Evolutionary conservation across 2,329 filamentous ascomycete species (phyloP).

Genomic region (Pseudogymnoascus sp.): DNA sequence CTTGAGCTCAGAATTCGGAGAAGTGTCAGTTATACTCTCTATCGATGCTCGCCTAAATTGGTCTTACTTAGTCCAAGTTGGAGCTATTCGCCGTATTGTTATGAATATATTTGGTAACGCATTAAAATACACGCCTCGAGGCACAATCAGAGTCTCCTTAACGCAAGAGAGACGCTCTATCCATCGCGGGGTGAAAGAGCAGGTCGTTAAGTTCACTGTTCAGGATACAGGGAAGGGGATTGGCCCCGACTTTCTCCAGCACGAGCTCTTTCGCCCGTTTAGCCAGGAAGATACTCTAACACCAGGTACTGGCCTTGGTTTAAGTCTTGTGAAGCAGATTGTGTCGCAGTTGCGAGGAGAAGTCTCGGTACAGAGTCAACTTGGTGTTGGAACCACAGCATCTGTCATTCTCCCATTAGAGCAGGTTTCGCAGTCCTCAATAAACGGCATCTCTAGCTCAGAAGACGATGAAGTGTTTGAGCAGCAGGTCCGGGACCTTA

Average conservation of each 20-base stretch:
- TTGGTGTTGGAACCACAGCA: constrained; percentile 48
- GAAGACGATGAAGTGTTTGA: neutral
- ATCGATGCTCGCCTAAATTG: constrained; percentile 30
- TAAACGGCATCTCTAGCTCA: neutral
- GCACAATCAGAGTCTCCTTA: constrained; percentile 38
- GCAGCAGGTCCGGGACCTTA: neutral
- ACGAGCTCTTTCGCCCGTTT: constrained; percentile 55
- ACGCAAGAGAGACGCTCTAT: neutral
- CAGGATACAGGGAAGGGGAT: constrained; percentile 67
- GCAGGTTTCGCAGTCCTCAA: neutral
- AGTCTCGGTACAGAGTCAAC: constrained; percentile 50
- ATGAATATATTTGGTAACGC: constrained; percentile 57
- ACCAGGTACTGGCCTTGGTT: constrained; percentile 53
- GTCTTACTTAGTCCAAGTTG: constrained; percentile 23
- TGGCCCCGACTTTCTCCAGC: constrained; percentile 52
- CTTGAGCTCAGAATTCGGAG: constrained; percentile 13
- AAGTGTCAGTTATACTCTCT: constrained; percentile 35
- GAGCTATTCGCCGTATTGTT: constrained; percentile 34
- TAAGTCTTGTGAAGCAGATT: constrained; percentile 57
- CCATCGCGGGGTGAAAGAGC: constrained; percentile 35
- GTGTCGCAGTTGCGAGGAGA: constrained; percentile 52
- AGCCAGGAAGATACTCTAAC: constrained; percentile 47
- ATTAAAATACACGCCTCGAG: constrained; percentile 50
- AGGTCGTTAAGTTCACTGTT: constrained; percentile 57
- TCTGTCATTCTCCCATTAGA: constrained; percentile 27